Evolutionary conservation across 805 yeast species (phyloP), one percentile per base, ranked within the genome.

Genomic region (Pichia nanzhaoensis): DNA sequence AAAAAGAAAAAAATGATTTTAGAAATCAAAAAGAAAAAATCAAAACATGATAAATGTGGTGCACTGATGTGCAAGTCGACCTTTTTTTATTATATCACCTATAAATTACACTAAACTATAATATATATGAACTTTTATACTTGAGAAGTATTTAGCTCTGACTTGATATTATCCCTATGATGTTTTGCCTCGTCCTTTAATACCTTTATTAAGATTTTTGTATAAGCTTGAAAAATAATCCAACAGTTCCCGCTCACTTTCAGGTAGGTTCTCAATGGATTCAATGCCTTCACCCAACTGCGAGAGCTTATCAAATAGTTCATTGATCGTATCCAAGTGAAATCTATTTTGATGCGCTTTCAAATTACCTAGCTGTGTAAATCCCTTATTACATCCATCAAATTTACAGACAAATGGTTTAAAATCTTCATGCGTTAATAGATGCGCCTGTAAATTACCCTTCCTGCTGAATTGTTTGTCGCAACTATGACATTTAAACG

Each of bases 301-400:
- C 1, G 91, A 89, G 50, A 84, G 64, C 53, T 72, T 77, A 47
- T 71, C 75, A 1, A 95, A 85, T 59, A 89, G 68, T 28, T 68
- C 69, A 52, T 78, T 78, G 51, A 91, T 69, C 0, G 95, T 81
- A 14, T 76, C 77, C 51, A 80, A 64, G 63, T 89, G 98, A 59
- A 89, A 88, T 55, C 90, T 73, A 64, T 90, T 91, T 60, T 90
- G 98, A 63, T 91, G 98, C 1, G 95, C 85, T 64, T 91, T 90
- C 70, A 90, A 73, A 58, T 90, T 90, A 3, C 97, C 97, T 55
- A 90, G 70, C 67, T 90, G 98, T 1, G 96, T 85, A 57, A 90
- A 90, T 4, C 83, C 74, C 66, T 88, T 89, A 53, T 77, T 80
- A 66, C 97, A 90, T 47, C 74, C 71, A 61, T 88, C 96, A 48